These are phyloP conservation scores for Rhamnella rubrinervis DNA, from an alignment of 331 rosid species.

Conservation along the genomic window DNA sequence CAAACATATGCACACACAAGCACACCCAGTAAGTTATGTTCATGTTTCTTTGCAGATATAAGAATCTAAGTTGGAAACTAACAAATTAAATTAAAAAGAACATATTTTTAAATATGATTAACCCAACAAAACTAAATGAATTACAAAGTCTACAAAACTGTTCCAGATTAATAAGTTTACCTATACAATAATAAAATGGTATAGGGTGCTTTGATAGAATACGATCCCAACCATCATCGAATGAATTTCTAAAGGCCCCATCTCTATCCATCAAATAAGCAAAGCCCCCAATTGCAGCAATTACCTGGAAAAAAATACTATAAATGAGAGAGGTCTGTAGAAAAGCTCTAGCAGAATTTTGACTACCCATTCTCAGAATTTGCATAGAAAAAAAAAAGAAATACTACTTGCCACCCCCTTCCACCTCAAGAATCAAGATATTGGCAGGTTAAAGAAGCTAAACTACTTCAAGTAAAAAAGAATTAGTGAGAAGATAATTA, in stretches of 20 bases:
- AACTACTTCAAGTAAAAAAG: not conserved
- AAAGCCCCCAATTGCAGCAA: slow-evolving; percentile 85
- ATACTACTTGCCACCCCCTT: too few species aligned
- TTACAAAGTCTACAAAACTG: not conserved
- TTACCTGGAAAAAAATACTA: slow-evolving; percentile 51
- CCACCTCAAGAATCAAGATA: too few species aligned
- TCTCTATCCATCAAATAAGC: slow-evolving; percentile 96
- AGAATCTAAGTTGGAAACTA: too few species aligned
- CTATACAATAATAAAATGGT: slow-evolving; percentile 94
- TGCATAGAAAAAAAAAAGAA: not conserved
- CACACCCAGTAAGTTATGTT: too few species aligned
- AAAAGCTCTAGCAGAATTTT: not conserved
- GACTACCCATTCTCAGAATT: not conserved
- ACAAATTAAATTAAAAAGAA: too few species aligned
- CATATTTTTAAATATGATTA: too few species aligned
- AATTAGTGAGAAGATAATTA: too few species aligned
- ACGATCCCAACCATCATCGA: slow-evolving; percentile 94
- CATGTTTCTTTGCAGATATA: too few species aligned
- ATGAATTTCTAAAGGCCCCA: slow-evolving; percentile 91
- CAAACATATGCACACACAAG: too few species aligned
- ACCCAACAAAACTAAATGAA: not conserved
- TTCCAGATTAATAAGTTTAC: slow-evolving; percentile 38
- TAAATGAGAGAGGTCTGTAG: not conserved
- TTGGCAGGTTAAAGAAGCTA: not conserved
- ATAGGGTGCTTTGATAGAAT: slow-evolving; percentile 92